These are phyloP conservation scores for Boletus speciosus DNA, from an alignment of 768 basidiomycete species.

Conservation along the genomic window DNA sequence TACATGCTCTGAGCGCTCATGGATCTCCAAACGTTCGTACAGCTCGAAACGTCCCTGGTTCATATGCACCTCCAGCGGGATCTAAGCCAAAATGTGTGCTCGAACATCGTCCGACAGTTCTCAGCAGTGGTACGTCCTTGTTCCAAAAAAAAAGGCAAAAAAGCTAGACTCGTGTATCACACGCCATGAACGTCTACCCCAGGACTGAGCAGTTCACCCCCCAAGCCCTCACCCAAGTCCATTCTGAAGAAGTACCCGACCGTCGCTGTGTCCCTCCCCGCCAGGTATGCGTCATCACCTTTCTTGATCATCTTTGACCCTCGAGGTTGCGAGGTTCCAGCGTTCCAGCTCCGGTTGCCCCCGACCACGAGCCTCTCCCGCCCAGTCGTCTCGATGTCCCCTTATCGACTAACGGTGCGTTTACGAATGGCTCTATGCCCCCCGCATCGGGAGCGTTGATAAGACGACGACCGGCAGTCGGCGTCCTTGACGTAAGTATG, in stretches of 20 bases:
- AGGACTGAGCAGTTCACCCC: neutral
- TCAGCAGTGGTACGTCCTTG: neutral
- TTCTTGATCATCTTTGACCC: neutral
- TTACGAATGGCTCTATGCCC: neutral
- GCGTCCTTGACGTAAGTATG: conserved; percentile 11
- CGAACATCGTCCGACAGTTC: neutral
- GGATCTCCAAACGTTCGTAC: no score
- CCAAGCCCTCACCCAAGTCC: neutral
- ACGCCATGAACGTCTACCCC: neutral
- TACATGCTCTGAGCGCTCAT: neutral
- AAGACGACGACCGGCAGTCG: neutral
- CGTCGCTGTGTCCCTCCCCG: neutral
- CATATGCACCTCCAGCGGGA: neutral
- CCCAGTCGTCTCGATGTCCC: neutral
- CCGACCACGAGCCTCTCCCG: no score
- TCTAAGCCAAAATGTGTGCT: neutral
- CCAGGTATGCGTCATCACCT: conserved; percentile 9
- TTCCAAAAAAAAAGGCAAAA: neutral
- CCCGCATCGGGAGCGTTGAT: neutral
- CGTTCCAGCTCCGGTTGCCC: neutral
- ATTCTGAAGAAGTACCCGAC: neutral
- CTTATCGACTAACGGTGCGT: neutral
- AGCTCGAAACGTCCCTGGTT: no score
- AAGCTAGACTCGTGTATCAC: neutral
- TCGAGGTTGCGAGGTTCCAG: neutral